Conservation (phyloP, 345 rosid species). For the Rhodamnia argentea region DNA sequence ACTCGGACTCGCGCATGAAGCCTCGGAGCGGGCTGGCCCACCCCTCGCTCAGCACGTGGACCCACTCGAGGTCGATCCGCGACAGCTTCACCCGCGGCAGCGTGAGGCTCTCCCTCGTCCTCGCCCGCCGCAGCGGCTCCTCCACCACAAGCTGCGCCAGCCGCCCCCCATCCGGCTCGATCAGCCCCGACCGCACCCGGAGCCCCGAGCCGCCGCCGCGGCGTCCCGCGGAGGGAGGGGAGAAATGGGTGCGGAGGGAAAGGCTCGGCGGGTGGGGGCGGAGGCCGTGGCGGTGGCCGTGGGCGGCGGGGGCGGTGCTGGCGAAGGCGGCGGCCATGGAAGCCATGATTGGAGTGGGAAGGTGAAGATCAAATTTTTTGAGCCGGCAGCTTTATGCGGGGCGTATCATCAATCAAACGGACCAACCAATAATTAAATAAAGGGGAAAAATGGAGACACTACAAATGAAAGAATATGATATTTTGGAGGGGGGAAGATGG, state of each 20-base stretch:
- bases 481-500: neutral
- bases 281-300: neutral
- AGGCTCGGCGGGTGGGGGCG: neutral
- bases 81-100: conserved; percentile 64
- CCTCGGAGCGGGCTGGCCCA: conserved; percentile 98
- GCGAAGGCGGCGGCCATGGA: neutral
- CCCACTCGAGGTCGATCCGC: conserved; percentile 75
- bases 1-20: conserved; percentile 99
- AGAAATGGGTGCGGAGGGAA: neutral
- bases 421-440: neutral
- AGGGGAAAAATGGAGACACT: neutral
- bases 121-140: conserved; percentile 38
- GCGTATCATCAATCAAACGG: neutral
- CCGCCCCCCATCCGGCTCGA: conserved; percentile 85
- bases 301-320: neutral
- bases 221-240: neutral
- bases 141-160: conserved; percentile 63
- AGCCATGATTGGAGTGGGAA: neutral
- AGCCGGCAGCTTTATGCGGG: neutral
- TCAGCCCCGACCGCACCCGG: conserved; percentile 26
- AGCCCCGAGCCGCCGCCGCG: neutral
- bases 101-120: conserved; percentile 46
- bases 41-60: conserved; percentile 96
- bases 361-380: neutral
- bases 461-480: neutral